Base-by-base conservation (phyloP, 441 rosid species). In the Arabidopsis hybrid region DNA sequence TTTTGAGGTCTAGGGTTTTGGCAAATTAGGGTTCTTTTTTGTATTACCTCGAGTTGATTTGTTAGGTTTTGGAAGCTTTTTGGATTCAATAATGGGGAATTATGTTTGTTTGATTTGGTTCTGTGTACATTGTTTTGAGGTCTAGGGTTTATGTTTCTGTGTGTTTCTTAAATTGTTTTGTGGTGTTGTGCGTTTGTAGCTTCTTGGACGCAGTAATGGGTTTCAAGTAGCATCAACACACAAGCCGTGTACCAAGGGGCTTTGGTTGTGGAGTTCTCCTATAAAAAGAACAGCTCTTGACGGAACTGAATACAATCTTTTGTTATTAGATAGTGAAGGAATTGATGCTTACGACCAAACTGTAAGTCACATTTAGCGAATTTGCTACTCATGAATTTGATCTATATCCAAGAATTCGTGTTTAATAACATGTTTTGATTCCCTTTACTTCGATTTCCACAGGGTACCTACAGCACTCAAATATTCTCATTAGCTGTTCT, bases 391-490 rank as follows among this genome's bases (percentile, higher is more conserved):
- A 31, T 31, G 32, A 31, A 31, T 39, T 50, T 42, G 43, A 9
- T 43, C 8, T 38, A 47, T 64, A 43, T 8, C 5, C 8, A 40
- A 29, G 57, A 4, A 1, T 60, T 21, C 51, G 6, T 31, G 5
- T 9, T 72, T 36, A 10, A 12, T 29, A 57, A 12, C 11, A 16
- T 60, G 52, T 26, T 43, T 55, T 76, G 21, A 67, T 69, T 18
- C 40, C 29, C 36, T 51, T 60, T 29, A 42, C 35, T 65, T 73
- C 8, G 47, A 13, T 14, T 73, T 14, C 56, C 29, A 60, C 92
- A 95, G 97, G 99, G 97, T 75, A 95, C 99, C 21, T 95, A 93
- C 78, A 95, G 97, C 89, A 93, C 97, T 67, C 99, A 95, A 81
- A 93, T 95, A 84, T 93, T 95, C 83, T 93, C 98, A 9, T 85